Base-by-base conservation (phyloP, 1,139 yeast species). In the Lodderomyces parapsilosis region DNA sequence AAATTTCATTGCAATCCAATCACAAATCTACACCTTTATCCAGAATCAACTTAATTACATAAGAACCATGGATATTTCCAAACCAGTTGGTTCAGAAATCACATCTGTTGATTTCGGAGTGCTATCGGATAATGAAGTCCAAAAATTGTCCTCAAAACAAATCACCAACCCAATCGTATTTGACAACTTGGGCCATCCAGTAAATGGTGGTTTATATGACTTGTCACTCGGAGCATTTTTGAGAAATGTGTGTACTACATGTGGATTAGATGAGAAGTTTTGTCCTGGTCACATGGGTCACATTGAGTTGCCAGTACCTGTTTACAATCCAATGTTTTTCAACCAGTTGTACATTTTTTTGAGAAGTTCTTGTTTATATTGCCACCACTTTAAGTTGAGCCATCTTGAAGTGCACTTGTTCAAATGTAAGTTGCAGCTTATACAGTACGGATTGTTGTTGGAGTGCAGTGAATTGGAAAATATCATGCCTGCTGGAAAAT, bases 281-380 rank as follows among this genome's bases (percentile, higher is more conserved):
- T 94, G 99, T 69, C 97, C 98, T 2, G 99, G 99, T 31, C 99
- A 94, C 65, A 90, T 89, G 68, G 99, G 99, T 47, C 99, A 94
- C 65, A 90, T 94, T 48, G 97, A 93, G 62, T 77, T 94, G 53
- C 99, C 99, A 8, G 85, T 89, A 33, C 96, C 98, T 5, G 95
- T 89, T 38, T 94, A 90, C 71, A 93, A 90, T 61, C 98, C 99
- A 14, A 70, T 94, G 57, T 93, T 94, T 60, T 93, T 94, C 80
- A 80, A 82, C 59, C 98, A 93, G 65, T 74, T 94, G 74, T 93
- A 84, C 70, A 77, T 87, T 48, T 83, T 85, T 56, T 74, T 94
- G 58, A 77, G 98, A 63, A 78, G 93, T 35, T 70, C 93, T 22
- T 94, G 99, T 76, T 75, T 93, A 46, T 91, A 81, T 68, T 94